Base-by-base conservation (phyloP, 2,329 filamentous ascomycete genomes). In the Amylocarpus encephaloides region DNA sequence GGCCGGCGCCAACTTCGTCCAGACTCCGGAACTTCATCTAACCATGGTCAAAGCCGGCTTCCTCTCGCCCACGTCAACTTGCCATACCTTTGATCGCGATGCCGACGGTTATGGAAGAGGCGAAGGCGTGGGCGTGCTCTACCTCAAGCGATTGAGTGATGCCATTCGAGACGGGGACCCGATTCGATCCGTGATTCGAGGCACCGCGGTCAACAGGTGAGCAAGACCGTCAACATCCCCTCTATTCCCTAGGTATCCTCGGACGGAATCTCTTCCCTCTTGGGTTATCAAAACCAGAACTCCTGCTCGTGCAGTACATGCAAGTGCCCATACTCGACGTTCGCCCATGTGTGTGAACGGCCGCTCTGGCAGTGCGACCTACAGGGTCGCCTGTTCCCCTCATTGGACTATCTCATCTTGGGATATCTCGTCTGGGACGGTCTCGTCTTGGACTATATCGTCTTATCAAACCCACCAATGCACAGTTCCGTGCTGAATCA, bases 31-130 rank as follows among this genome's bases (percentile, higher is more conserved):
- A 29, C 47, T 49, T 19, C 51, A 57, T n/a, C 38, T 60, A n/a
- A 46, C 19, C 12, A 55, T 48, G 9, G 38, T 47, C 41, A 56
- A 54, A 36, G 46, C 35, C 11, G 57, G 56, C 18, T 46, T 55
- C 4, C 41, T 59, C 6, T 57, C 58, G 10, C 33, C 35, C 45
- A 74, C 78, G 48, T 76, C 77, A 0, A 75, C 73, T 48, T 79
- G 75, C 42, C 78, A 74, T 52, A 76, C 75, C 1, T 83, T 81
- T 54, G 80, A 84, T 54, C 59, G 70, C 13, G 68, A 72, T 1
- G 83, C 80, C 19, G 76, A 82, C 52, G 83, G 83, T 0, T 86
- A 85, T 58, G 80, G 76, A 0, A 70, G 82, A 42, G 82, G 79
- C 1, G 83, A 86, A 56, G 83, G 80, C 1, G 69, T 79, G 22